Evolutionary conservation across 1,139 yeast species (phyloP).

Genomic region (Magnusiomyces fungicola): DNA sequence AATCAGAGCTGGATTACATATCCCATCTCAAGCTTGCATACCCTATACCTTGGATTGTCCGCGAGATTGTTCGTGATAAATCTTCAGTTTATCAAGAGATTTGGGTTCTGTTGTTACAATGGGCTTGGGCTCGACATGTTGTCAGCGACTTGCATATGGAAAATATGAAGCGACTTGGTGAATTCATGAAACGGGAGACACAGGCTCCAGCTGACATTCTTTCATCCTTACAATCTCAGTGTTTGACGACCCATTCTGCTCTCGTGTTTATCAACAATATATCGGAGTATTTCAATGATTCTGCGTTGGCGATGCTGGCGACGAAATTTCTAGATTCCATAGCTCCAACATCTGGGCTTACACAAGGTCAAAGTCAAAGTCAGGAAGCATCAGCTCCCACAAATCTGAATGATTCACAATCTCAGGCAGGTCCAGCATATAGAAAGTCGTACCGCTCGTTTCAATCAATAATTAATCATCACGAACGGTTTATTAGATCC

Average conservation of each 20-base stretch:
- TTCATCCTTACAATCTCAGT: not conserved
- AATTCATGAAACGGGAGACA: not conserved
- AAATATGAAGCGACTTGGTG: not conserved
- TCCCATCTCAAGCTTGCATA: not conserved
- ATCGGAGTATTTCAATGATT: slow-evolving; percentile 1
- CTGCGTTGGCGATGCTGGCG: not conserved
- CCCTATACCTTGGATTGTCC: slow-evolving; percentile 6
- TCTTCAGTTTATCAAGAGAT: not conserved
- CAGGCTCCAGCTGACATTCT: not conserved
- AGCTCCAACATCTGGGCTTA: not conserved
- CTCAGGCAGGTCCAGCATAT: not conserved
- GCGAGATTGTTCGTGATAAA: slow-evolving; percentile 3
- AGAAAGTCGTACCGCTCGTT: not conserved
- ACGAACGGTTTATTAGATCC: slow-evolving; percentile 1
- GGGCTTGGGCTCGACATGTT: slow-evolving; percentile 5
- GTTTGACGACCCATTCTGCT: not conserved
- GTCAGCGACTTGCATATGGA: not conserved
- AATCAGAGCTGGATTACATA: not conserved
- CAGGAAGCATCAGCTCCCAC: not conserved
- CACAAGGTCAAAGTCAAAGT: not conserved
- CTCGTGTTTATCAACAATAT: not conserved
- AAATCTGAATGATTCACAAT: too few species aligned
- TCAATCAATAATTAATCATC: slow-evolving; percentile 1
- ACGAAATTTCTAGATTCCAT: not conserved
- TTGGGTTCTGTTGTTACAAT: slow-evolving; percentile 3